Percentiles rank a stretch among this genome's conserved stretches.
phyloP scores from a whole-genome alignment of 179 eudicot genomes.

The Gypsophila paniculata region DNA sequence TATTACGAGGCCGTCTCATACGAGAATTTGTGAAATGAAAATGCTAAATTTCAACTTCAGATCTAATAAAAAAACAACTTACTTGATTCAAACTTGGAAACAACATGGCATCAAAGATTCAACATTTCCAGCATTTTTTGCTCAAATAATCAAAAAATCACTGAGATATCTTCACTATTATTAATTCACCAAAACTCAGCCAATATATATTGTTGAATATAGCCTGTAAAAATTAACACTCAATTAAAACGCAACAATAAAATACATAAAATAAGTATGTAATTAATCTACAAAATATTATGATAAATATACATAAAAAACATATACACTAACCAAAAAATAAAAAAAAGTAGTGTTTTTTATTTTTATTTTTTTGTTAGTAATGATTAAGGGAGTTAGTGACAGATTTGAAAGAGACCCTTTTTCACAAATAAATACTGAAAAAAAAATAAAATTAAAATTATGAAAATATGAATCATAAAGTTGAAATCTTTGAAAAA shows the following conservation, averaged over 20 bases:
- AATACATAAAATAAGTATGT: background rate
- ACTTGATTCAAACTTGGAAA: conserved; percentile 34
- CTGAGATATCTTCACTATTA: conserved; percentile 7
- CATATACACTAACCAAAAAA: background rate
- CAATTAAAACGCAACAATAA: background rate
- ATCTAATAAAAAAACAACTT: conserved; percentile 33
- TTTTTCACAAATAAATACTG: conserved; percentile 20
- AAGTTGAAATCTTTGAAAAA: conserved; percentile 7
- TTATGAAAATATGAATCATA: background rate
- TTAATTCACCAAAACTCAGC: background rate
- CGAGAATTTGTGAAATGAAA: background rate
- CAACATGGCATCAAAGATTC: conserved; percentile 34
- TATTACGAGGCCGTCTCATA: no score
- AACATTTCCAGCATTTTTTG: conserved; percentile 24
- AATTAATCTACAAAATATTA: background rate
- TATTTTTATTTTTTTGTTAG: conserved; percentile 7
- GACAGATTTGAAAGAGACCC: conserved; percentile 42
- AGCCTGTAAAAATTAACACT: conserved; percentile 13
- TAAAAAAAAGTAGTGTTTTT: background rate
- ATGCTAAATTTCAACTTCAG: conserved; percentile 30
- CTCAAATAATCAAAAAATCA: conserved; percentile 18
- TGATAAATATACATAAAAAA: background rate
- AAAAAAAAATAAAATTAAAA: background rate
- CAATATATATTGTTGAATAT: conserved; percentile 14
- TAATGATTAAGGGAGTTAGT: conserved; percentile 29